Percentiles rank a stretch among this genome's conserved stretches.
Conservation (phyloP, 129 eudicot species). For the Pittosporum tobira region DNA sequence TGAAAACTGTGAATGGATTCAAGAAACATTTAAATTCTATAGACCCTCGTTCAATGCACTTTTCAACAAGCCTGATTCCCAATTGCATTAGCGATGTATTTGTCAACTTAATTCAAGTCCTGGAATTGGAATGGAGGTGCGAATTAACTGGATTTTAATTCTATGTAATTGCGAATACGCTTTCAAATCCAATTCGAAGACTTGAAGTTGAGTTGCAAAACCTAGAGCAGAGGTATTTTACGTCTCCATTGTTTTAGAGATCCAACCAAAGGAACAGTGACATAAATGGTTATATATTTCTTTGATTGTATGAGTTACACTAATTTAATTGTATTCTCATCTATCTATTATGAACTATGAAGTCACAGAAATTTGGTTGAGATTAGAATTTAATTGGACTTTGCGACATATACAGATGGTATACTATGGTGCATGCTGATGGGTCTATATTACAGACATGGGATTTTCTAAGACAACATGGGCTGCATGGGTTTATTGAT, state of each 20-base stretch:
- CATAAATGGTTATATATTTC: background rate
- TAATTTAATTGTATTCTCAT: background rate
- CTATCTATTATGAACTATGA: background rate
- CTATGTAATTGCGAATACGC: too few species aligned
- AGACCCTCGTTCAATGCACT: too few species aligned
- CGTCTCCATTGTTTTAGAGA: background rate
- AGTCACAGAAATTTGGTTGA: background rate
- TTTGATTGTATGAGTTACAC: background rate
- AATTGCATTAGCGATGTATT: background rate
- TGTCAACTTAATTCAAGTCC: too few species aligned
- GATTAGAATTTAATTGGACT: background rate
- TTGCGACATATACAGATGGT: slow-evolving; percentile 65
- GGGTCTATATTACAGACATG: slow-evolving; percentile 66
- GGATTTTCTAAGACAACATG: slow-evolving; percentile 45
- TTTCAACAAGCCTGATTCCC: too few species aligned
- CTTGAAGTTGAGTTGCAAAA: too few species aligned
- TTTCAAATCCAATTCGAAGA: too few species aligned
- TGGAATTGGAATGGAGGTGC: too few species aligned
- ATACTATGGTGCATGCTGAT: slow-evolving; percentile 96
- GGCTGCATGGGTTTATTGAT: slow-evolving; percentile 55
- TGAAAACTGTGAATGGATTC: too few species aligned
- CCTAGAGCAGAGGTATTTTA: too few species aligned
- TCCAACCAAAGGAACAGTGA: background rate
- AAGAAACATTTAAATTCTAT: too few species aligned
- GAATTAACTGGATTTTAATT: too few species aligned